Evolutionary conservation across 2,329 filamentous ascomycete genomes (phyloP).

Genomic region (Colletotrichum sp.): DNA sequence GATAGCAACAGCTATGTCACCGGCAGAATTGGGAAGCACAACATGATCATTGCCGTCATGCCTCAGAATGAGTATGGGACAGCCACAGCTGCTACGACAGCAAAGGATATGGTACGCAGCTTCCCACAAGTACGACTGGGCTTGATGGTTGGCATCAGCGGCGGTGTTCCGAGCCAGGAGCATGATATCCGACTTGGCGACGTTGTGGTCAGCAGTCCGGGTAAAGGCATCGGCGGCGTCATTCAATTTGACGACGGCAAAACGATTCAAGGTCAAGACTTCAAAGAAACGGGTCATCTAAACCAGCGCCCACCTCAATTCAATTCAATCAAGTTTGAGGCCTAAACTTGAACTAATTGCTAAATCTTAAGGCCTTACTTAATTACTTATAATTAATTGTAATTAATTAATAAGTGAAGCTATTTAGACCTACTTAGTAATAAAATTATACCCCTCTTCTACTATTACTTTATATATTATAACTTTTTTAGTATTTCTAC

Average conservation of each 20-base stretch:
- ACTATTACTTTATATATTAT: too few species aligned
- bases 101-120: slow-evolving; percentile 31
- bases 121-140: background rate
- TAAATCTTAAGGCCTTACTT: too few species aligned
- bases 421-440: too few species aligned
- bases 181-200: slow-evolving; percentile 24
- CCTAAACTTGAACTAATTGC: too few species aligned
- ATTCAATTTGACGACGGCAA: slow-evolving; percentile 23
- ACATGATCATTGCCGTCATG: slow-evolving; percentile 24
- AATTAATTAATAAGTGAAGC: too few species aligned
- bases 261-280: background rate
- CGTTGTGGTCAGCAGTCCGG: slow-evolving; percentile 19
- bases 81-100: slow-evolving; percentile 23
- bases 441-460: too few species aligned
- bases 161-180: slow-evolving; percentile 23
- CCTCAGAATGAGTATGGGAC: background rate
- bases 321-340: too few species aligned
- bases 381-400: too few species aligned
- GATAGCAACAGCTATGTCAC: background rate
- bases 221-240: background rate
- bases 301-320: too few species aligned
- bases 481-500: too few species aligned
- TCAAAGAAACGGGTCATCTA: slow-evolving; percentile 1
- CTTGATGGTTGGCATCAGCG: slow-evolving; percentile 26
- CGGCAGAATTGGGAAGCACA: slow-evolving; percentile 20